A percentile compares a stretch with the other conserved stretches of the same genome.
Conservation (phyloP, 83 land plant species). For the Picea mariana region DNA sequence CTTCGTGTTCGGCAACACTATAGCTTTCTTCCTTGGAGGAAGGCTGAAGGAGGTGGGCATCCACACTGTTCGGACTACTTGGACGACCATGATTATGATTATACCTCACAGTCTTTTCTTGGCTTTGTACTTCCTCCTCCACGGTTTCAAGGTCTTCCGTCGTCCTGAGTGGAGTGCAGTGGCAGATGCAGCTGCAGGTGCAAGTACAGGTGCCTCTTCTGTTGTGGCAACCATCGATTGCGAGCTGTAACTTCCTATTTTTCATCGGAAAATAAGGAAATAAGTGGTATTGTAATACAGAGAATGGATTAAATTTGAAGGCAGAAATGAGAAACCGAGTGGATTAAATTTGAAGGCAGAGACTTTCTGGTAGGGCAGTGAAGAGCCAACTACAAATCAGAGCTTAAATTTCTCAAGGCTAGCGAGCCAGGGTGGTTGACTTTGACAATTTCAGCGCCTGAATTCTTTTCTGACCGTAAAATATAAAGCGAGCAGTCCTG, state of each 20-base stretch:
- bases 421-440: too few species aligned
- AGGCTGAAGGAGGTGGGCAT: slow-evolving; percentile 9
- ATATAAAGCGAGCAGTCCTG: too few species aligned
- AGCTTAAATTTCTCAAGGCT: too few species aligned
- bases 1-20: slow-evolving; percentile 38
- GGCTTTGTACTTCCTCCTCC: background rate
- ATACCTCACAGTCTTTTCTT: slow-evolving; percentile 19
- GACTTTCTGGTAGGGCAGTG: background rate
- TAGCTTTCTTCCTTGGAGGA: slow-evolving; percentile 66
- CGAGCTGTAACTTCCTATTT: background rate
- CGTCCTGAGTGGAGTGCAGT: background rate
- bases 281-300: too few species aligned
- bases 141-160: background rate
- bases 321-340: too few species aligned
- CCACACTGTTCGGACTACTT: slow-evolving; percentile 4
- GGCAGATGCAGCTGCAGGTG: background rate
- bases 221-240: background rate
- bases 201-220: slow-evolving; percentile 7
- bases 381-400: too few species aligned
- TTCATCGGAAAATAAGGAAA: background rate
- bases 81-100: slow-evolving; percentile 1
- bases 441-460: too few species aligned
- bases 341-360: too few species aligned
- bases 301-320: too few species aligned
- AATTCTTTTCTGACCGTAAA: too few species aligned